Conservation (phyloP, 2,329 filamentous ascomycete genomes). For the Diplocarpon rosae region DNA sequence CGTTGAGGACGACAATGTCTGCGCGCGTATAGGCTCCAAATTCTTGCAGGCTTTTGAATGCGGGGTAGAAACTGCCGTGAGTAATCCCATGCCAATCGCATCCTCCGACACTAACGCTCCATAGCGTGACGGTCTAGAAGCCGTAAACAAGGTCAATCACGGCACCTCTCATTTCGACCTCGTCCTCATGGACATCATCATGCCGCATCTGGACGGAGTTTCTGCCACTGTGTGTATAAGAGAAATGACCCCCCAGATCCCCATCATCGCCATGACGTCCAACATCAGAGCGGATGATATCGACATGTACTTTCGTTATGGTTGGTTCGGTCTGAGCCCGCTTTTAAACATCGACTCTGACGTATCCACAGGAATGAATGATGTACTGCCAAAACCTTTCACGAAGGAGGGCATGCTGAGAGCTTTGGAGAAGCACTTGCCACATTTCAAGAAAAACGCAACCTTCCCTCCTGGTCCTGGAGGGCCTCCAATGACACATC, state of each 20-base stretch:
- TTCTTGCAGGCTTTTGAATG: conserved; percentile 56
- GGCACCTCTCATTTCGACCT: conserved; percentile 43
- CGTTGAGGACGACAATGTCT: conserved; percentile 71
- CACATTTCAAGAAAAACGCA: conserved; percentile 63
- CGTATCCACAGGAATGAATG: conserved; percentile 69
- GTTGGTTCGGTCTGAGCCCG: conserved; percentile 39
- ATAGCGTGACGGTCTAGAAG: conserved; percentile 77
- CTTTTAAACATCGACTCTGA: no score
- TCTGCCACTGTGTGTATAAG: conserved; percentile 90
- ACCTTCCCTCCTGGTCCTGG: conserved; percentile 11
- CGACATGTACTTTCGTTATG: conserved; percentile 92
- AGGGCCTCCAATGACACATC: conserved; percentile 17
- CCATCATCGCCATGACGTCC: conserved; percentile 97
- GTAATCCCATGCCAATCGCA: conserved; percentile 22
- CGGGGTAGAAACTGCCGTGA: conserved; percentile 55
- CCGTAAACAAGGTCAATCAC: conserved; percentile 69
- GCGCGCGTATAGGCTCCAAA: conserved; percentile 56
- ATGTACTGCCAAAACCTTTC: conserved; percentile 93
- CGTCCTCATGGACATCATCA: conserved; percentile 90
- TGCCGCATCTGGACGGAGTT: conserved; percentile 92
- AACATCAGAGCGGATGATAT: conserved; percentile 97
- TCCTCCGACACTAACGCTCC: not conserved
- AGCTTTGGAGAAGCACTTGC: conserved; percentile 79
- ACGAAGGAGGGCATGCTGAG: conserved; percentile 77
- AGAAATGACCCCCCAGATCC: conserved; percentile 69